These are phyloP conservation scores for Nakataea oryzae DNA, from an alignment of 2,329 filamentous ascomycete species.

Conservation along the genomic window DNA sequence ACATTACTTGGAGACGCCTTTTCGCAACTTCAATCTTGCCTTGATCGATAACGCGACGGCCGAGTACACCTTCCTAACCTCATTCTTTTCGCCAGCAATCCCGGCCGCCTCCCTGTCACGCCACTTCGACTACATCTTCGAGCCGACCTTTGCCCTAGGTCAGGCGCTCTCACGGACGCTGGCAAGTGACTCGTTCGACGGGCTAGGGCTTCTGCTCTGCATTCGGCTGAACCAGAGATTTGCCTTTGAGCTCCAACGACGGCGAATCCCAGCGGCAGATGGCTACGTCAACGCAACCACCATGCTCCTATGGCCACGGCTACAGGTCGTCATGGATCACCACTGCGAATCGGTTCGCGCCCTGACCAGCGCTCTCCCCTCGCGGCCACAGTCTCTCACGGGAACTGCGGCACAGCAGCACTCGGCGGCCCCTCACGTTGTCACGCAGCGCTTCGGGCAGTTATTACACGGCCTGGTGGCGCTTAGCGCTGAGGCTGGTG, in stretches of 20 bases:
- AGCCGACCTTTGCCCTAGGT: constrained; percentile 79
- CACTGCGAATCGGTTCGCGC: constrained; percentile 79
- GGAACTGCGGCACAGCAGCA: constrained; percentile 42
- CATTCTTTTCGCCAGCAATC: constrained; percentile 75
- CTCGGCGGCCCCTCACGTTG: constrained; percentile 76
- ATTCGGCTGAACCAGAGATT: constrained; percentile 89
- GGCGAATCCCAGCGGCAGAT: constrained; percentile 82
- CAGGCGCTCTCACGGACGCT: constrained; percentile 67
- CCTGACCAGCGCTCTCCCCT: constrained; percentile 43
- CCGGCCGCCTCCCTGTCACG: constrained; percentile 69
- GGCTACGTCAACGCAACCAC: constrained; percentile 88
- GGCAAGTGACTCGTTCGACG: constrained; percentile 68
- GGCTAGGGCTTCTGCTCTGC: constrained; percentile 78
- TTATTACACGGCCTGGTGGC: constrained; percentile 75
- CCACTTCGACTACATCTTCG: constrained; percentile 81
- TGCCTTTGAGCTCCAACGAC: constrained; percentile 85
- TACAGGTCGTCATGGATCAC: constrained; percentile 87
- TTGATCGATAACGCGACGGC: constrained; percentile 88
- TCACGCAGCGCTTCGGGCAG: constrained; percentile 93
- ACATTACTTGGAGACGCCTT: constrained; percentile 83
- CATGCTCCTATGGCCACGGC: constrained; percentile 93
- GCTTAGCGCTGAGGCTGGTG: constrained; percentile 80
- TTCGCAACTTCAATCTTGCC: constrained; percentile 90
- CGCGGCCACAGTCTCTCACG: constrained; percentile 14
- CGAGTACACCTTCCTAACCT: constrained; percentile 87